Conservation (phyloP, 2,329 filamentous ascomycete genomes). For the Alternaria arborescens region DNA sequence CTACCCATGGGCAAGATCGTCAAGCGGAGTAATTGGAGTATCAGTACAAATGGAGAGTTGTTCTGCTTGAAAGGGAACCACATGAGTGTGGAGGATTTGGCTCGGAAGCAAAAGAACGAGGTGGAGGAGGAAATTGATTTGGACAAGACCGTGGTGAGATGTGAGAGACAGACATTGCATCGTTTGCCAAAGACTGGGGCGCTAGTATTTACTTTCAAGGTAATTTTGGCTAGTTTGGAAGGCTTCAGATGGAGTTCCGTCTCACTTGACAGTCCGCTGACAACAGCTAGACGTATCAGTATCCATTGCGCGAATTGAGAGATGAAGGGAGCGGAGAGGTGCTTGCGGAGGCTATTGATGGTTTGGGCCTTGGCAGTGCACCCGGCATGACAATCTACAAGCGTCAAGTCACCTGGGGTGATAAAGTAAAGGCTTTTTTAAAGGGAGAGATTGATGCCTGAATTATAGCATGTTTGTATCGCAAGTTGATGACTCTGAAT, state of each 20-base stretch:
- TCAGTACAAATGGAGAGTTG: slow-evolving; percentile 54
- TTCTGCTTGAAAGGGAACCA: slow-evolving; percentile 56
- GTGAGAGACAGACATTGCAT: slow-evolving; percentile 69
- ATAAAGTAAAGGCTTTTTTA: slow-evolving; percentile 63
- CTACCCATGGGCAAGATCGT: slow-evolving; percentile 64
- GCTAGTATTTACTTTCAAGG: slow-evolving; percentile 68
- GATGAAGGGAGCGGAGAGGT: slow-evolving; percentile 64
- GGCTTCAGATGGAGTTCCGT: neutral
- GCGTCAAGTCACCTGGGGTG: slow-evolving; percentile 64
- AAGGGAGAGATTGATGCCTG: slow-evolving; percentile 35
- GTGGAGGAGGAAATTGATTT: slow-evolving; percentile 50
- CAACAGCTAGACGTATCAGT: slow-evolving; percentile 62
- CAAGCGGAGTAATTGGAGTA: slow-evolving; percentile 63
- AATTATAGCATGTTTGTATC: neutral
- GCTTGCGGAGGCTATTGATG: slow-evolving; percentile 67
- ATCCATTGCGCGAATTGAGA: slow-evolving; percentile 64
- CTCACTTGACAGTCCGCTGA: neutral
- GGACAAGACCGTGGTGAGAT: slow-evolving; percentile 59
- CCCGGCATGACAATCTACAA: slow-evolving; percentile 69
- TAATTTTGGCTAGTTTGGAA: neutral
- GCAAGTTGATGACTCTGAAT: neutral
- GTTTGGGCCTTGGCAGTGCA: slow-evolving; percentile 64
- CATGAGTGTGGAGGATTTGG: slow-evolving; percentile 48
- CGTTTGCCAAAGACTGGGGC: slow-evolving; percentile 63
- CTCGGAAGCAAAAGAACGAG: slow-evolving; percentile 32